Conservation (phyloP, 2,329 filamentous ascomycete species). For the Onygena corvina region DNA sequence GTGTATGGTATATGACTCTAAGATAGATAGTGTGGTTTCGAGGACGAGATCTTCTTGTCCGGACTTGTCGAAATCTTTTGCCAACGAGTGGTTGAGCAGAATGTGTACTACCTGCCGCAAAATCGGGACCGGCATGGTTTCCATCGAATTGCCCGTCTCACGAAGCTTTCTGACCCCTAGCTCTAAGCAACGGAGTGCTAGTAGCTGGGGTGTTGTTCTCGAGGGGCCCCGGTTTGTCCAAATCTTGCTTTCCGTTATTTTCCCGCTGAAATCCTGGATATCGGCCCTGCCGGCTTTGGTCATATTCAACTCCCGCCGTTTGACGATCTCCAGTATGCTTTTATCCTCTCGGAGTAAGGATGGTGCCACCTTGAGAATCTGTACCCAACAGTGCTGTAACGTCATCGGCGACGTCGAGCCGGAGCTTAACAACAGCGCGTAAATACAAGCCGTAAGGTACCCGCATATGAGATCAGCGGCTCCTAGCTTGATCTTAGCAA, state of each 20-base stretch:
- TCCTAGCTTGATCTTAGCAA: conserved; percentile 51
- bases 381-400: conserved; percentile 23
- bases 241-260: conserved; percentile 19
- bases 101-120: conserved; percentile 24
- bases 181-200: conserved; percentile 27
- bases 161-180: conserved; percentile 24
- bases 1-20: conserved; percentile 29
- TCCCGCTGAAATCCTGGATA: conserved; percentile 21
- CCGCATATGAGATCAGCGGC: conserved; percentile 42
- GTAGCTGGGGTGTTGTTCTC: conserved; percentile 23
- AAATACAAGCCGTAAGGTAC: conserved; percentile 26
- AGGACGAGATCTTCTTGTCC: conserved; percentile 18
- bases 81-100: conserved; percentile 18
- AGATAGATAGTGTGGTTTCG: conserved; percentile 24
- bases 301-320: conserved; percentile 18
- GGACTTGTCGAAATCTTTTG: conserved; percentile 9
- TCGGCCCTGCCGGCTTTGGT: conserved; percentile 24
- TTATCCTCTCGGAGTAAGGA: conserved; percentile 22
- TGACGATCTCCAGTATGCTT: conserved; percentile 21
- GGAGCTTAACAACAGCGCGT: conserved; percentile 22
- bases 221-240: conserved; percentile 17
- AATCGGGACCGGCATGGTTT: conserved; percentile 20
- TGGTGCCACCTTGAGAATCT: conserved; percentile 22
- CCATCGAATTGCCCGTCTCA: conserved; percentile 22
- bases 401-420: conserved; percentile 22